phyloP scores from a whole-genome alignment of 169 alveolate genomes.

The Plasmodium falciparum region DNA sequence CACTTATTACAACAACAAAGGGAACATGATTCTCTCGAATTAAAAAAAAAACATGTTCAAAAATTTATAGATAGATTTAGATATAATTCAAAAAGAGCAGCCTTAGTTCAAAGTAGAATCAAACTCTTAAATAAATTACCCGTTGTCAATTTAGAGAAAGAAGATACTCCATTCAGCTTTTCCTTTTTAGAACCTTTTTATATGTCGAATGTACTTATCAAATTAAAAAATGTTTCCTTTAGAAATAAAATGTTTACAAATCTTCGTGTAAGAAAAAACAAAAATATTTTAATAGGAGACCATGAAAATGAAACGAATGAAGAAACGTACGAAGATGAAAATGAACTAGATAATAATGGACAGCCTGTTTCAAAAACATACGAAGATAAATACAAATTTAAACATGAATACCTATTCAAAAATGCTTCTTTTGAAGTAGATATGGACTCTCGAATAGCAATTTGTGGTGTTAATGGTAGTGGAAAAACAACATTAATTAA shows the following conservation, averaged over 20 bases:
- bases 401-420: slow-evolving; percentile 80
- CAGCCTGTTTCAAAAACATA: background rate
- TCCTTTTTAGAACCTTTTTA: slow-evolving; percentile 92
- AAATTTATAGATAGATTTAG: slow-evolving; percentile 96
- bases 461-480: slow-evolving; percentile 98
- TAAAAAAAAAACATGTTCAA: slow-evolving; percentile 94
- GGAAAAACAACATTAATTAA: slow-evolving; percentile 97
- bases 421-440: slow-evolving; percentile 79
- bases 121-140: slow-evolving; percentile 95
- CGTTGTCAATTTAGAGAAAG: slow-evolving; percentile 93
- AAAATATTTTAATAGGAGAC: slow-evolving; percentile 62
- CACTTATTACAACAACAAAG: slow-evolving; percentile 90
- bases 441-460: slow-evolving; percentile 93
- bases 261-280: slow-evolving; percentile 46
- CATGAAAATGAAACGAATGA: slow-evolving; percentile 26
- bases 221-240: slow-evolving; percentile 82
- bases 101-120: slow-evolving; percentile 96
- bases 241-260: slow-evolving; percentile 75
- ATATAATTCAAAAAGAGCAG: slow-evolving; percentile 95
- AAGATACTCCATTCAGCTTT: slow-evolving; percentile 96
- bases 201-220: slow-evolving; percentile 90
- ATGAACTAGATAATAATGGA: no score
- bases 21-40: slow-evolving; percentile 91
- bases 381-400: slow-evolving; percentile 55
- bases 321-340: slow-evolving; percentile 23